Evolutionary conservation across 148 eudicot genomes (phyloP).

Genomic region (Pharnaceum exiguum): DNA sequence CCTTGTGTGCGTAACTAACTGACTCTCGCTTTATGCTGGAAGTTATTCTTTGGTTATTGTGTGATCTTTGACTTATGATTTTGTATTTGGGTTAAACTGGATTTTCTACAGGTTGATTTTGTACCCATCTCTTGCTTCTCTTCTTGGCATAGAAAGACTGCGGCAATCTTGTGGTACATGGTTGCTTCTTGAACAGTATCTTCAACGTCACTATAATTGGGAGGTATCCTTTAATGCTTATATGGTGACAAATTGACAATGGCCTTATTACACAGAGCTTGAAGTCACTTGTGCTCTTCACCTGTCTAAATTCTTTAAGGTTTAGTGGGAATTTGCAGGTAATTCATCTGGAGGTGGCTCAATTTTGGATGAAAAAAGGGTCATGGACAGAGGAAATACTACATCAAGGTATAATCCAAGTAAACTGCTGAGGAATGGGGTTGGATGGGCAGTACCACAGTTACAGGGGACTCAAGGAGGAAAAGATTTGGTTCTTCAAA

Average conservation of each 20-base stretch:
- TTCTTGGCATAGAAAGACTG: conserved; percentile 95
- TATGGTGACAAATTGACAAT: not conserved
- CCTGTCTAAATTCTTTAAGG: conserved; percentile 26
- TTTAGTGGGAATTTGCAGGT: conserved; percentile 83
- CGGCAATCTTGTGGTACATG: conserved; percentile 94
- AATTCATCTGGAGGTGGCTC: conserved; percentile 51
- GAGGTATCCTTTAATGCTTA: conserved; percentile 56
- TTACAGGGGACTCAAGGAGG: conserved; percentile 52
- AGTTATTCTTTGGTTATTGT: conserved; percentile 1
- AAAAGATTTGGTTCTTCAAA: conserved; percentile 43
- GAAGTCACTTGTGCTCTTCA: conserved; percentile 3
- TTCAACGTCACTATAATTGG: conserved; percentile 72
- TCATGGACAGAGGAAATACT: conserved; percentile 34
- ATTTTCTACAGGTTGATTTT: conserved; percentile 60
- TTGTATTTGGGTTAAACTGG: conserved; percentile 12
- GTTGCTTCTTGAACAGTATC: conserved; percentile 94
- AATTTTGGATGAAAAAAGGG: conserved; percentile 33
- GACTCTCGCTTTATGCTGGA: conserved; percentile 9
- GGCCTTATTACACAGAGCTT: conserved; percentile 1
- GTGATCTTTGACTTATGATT: not conserved
- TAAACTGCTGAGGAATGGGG: conserved; percentile 71
- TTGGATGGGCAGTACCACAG: conserved; percentile 95
- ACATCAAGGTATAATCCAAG: conserved; percentile 52
- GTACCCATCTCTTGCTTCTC: conserved; percentile 87
- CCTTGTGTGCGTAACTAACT: conserved; percentile 65